Percentiles rank a stretch among this genome's conserved stretches.
Evolutionary conservation across 257 asterid species (phyloP).

Genomic region (Jasminum sambac): DNA sequence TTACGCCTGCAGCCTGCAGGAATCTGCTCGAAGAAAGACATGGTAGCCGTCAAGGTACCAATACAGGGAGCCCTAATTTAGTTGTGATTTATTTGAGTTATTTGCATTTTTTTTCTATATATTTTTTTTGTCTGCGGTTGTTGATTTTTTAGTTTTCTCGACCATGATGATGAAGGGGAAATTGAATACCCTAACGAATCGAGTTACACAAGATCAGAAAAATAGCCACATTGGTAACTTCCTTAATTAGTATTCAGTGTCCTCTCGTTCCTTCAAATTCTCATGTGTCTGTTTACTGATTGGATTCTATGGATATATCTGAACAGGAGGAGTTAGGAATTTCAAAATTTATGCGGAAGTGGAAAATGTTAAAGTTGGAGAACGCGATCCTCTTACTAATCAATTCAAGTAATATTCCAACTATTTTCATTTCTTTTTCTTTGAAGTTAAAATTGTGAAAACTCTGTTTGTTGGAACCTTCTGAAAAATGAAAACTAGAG

Average conservation of each 20-base stretch:
- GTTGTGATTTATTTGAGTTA: not conserved
- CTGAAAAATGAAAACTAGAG: not conserved
- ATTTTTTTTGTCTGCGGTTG: not conserved
- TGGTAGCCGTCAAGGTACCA: slow-evolving; percentile 51
- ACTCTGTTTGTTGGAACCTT: not conserved
- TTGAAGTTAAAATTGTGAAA: not conserved
- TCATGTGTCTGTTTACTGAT: slow-evolving; percentile 21
- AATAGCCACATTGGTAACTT: slow-evolving; percentile 41
- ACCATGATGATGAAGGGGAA: slow-evolving; percentile 36
- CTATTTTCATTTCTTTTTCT: not conserved
- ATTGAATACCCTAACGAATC: slow-evolving; percentile 28
- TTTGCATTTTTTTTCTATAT: not conserved
- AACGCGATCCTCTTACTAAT: slow-evolving; percentile 29
- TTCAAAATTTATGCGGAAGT: slow-evolving; percentile 50
- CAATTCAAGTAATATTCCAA: slow-evolving; percentile 31
- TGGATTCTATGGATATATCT: not conserved
- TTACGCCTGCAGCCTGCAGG: not conserved
- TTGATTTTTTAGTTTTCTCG: slow-evolving; percentile 17
- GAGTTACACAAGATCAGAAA: slow-evolving; percentile 33
- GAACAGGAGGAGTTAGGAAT: slow-evolving; percentile 31
- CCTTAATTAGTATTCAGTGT: slow-evolving; percentile 17
- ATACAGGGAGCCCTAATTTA: slow-evolving; percentile 26
- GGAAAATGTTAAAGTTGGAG: slow-evolving; percentile 31
- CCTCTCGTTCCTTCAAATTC: not conserved
- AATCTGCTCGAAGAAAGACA: slow-evolving; percentile 22